phyloP scores from a whole-genome alignment of 2,329 filamentous ascomycete species.

The Stagonosporopsis chrysanthemi region DNA sequence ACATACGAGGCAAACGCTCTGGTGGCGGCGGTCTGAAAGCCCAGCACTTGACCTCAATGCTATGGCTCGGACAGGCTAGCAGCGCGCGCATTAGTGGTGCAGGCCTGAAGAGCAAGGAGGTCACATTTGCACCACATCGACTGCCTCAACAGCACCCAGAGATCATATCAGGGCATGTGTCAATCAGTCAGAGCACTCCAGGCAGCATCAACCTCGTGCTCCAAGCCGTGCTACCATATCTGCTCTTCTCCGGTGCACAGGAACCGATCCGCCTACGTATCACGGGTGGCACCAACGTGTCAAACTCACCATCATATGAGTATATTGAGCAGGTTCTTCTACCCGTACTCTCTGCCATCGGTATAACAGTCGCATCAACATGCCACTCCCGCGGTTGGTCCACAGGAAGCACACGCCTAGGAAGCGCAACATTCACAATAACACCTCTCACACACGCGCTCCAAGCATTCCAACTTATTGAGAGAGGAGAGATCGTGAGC shows the following conservation, averaged over 20 bases:
- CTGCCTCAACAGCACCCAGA: neutral
- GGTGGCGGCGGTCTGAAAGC: constrained; percentile 63
- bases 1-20: constrained; percentile 62
- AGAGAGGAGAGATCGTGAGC: constrained; percentile 35
- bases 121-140: constrained; percentile 46
- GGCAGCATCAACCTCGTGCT: constrained; percentile 64
- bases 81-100: constrained; percentile 53
- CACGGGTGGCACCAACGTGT: constrained; percentile 66
- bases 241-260: constrained; percentile 54
- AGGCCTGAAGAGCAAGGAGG: constrained; percentile 52
- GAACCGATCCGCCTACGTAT: constrained; percentile 52
- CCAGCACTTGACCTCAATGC: constrained; percentile 64
- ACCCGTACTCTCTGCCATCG: constrained; percentile 60
- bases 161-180: constrained; percentile 38
- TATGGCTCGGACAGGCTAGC: constrained; percentile 60
- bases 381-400: constrained; percentile 64
- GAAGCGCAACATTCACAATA: constrained; percentile 59
- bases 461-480: constrained; percentile 47
- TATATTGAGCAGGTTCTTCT: constrained; percentile 64
- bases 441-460: constrained; percentile 49
- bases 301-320: constrained; percentile 62
- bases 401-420: constrained; percentile 55
- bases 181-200: constrained; percentile 50
- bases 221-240: constrained; percentile 66
- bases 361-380: constrained; percentile 54